These are phyloP conservation scores for Rubus parviflorus DNA, from an alignment of 306 rosid genomes.

Conservation along the genomic window DNA sequence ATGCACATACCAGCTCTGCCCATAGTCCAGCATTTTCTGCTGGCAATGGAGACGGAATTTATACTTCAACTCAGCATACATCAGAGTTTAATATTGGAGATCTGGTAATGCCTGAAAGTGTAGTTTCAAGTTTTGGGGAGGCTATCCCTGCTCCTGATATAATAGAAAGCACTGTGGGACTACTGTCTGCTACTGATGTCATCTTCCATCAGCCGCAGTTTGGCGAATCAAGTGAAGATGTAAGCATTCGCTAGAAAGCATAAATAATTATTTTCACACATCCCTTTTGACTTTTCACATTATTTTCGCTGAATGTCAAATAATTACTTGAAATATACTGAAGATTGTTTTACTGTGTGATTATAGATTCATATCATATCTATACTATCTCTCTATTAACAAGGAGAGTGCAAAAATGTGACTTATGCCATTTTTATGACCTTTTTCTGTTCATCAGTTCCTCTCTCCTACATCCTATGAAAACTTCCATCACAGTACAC, in stretches of 20 bases:
- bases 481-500: not conserved
- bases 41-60: constrained; percentile 60
- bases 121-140: constrained; percentile 72
- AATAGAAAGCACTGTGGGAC: constrained; percentile 78
- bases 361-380: not conserved
- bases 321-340: not conserved
- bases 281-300: not conserved
- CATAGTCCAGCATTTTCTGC: constrained; percentile 68
- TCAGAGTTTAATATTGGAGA: constrained; percentile 65
- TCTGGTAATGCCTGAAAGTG: constrained; percentile 62
- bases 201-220: constrained; percentile 57
- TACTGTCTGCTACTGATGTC: constrained; percentile 64
- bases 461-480: not conserved
- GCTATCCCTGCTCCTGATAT: constrained; percentile 70
- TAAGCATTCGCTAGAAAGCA: constrained; percentile 42
- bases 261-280: not conserved
- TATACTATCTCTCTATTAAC: not conserved
- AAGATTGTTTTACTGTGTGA: not conserved
- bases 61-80: constrained; percentile 43
- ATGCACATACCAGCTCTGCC: constrained; percentile 67
- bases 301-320: not conserved
- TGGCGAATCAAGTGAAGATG: constrained; percentile 72
- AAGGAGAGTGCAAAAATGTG: not conserved
- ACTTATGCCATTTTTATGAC: not conserved
- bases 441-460: not conserved